Evolutionary conservation across 2,329 filamentous ascomycete genomes (phyloP).

Genomic region (Paecilomyces formosus): DNA sequence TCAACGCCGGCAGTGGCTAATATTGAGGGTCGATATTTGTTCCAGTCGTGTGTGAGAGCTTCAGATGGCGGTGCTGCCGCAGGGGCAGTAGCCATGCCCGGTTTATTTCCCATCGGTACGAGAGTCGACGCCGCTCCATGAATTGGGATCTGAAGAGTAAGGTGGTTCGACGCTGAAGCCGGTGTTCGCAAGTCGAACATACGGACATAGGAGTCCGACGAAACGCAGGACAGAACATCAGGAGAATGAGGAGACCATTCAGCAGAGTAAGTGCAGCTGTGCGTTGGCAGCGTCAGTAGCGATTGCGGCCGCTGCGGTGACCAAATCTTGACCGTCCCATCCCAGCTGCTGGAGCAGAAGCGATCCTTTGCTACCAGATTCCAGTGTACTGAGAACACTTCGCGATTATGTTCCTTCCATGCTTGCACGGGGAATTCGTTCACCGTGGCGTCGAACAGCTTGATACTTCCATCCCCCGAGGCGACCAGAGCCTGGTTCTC

Average conservation of each 20-base stretch:
- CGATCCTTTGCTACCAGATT: conserved; percentile 84
- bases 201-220: conserved; percentile 79
- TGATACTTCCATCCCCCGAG: conserved; percentile 87
- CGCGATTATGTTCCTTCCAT: conserved; percentile 88
- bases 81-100: conserved; percentile 24
- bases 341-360: conserved; percentile 90
- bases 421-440: conserved; percentile 80
- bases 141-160: conserved; percentile 74
- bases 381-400: conserved; percentile 90
- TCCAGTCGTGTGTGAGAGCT: conserved; percentile 95
- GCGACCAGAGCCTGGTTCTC: conserved; percentile 88
- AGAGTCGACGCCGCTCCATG: conserved; percentile 57
- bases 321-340: conserved; percentile 95
- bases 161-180: conserved; percentile 77
- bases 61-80: conserved; percentile 59
- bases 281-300: conserved; percentile 78
- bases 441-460: conserved; percentile 81
- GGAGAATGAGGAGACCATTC: conserved; percentile 84
- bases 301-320: conserved; percentile 68
- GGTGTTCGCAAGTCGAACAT: conserved; percentile 90
- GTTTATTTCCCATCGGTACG: conserved; percentile 20
- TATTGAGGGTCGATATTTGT: conserved; percentile 84
- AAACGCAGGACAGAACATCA: conserved; percentile 76
- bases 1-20: conserved; percentile 88
- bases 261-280: conserved; percentile 91